A percentile compares a stretch with the other conserved stretches of the same genome.
phyloP scores from a whole-genome alignment of 768 basidiomycete species.

The Kwoniella bestiolae region DNA sequence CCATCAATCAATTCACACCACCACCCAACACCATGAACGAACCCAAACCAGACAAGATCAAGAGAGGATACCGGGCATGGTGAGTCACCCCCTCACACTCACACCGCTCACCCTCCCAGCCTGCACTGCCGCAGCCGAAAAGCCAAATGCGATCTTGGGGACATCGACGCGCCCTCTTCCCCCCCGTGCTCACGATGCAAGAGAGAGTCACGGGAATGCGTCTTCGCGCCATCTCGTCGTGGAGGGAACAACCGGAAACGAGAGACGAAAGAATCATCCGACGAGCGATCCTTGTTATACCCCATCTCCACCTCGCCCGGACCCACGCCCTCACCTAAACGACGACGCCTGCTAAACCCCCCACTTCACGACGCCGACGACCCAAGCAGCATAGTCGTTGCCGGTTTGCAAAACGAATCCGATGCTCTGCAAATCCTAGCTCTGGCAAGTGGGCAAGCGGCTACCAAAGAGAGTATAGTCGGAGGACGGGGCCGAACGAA shows the following conservation, averaged over 20 bases:
- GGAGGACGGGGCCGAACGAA: background rate
- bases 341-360: constrained; percentile 44
- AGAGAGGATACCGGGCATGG: constrained; percentile 47
- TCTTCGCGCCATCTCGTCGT: constrained; percentile 49
- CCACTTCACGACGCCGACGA: constrained; percentile 47
- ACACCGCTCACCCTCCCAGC: constrained; percentile 14
- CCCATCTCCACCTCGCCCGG: constrained; percentile 5
- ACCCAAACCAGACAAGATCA: constrained; percentile 27
- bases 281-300: constrained; percentile 1
- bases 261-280: constrained; percentile 13
- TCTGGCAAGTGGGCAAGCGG: constrained; percentile 39
- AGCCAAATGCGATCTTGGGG: constrained; percentile 55
- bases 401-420: constrained; percentile 56
- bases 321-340: constrained; percentile 43
- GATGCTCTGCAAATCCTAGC: constrained; percentile 56
- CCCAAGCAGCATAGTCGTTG: constrained; percentile 53
- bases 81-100: too few species aligned
- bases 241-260: constrained; percentile 48
- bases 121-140: constrained; percentile 52
- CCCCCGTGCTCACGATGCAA: constrained; percentile 53
- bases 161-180: constrained; percentile 49
- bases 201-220: constrained; percentile 52
- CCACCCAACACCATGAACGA: background rate
- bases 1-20: too few species aligned
- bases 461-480: constrained; percentile 9